phyloP scores from a whole-genome alignment of 805 yeast species.

The Candida tammaniensis region DNA sequence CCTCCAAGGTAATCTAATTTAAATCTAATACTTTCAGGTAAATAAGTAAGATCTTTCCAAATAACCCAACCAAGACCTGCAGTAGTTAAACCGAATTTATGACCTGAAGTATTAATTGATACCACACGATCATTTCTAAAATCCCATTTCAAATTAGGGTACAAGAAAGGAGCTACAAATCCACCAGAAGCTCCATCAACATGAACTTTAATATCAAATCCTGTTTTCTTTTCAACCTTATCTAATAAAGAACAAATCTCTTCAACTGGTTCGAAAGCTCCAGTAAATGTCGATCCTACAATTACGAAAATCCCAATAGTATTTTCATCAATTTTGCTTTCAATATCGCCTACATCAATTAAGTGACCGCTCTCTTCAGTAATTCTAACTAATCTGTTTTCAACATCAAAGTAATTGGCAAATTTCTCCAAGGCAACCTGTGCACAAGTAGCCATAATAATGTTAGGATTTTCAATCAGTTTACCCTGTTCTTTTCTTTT shows the following conservation, averaged over 20 bases:
- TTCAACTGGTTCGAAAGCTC: conserved; percentile 80
- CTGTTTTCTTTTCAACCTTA: conserved; percentile 63
- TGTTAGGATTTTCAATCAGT: conserved; percentile 67
- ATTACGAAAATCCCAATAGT: conserved; percentile 90
- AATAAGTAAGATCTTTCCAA: conserved; percentile 63
- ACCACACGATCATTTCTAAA: conserved; percentile 73
- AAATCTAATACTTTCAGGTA: conserved; percentile 74
- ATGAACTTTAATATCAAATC: conserved; percentile 74
- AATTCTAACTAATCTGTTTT: conserved; percentile 72
- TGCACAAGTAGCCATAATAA: conserved; percentile 88
- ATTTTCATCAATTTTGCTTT: conserved; percentile 76
- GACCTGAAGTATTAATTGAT: conserved; percentile 88
- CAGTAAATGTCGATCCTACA: conserved; percentile 90
- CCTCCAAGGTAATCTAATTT: conserved; percentile 85
- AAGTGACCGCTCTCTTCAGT: conserved; percentile 57
- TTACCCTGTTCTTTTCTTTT: conserved; percentile 58
- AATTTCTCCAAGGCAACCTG: conserved; percentile 94
- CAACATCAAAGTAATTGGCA: conserved; percentile 92
- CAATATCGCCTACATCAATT: conserved; percentile 59
- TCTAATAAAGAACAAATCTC: conserved; percentile 63
- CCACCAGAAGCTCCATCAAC: conserved; percentile 96
- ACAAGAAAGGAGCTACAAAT: conserved; percentile 79
- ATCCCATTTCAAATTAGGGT: conserved; percentile 81
- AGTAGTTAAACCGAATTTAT: conserved; percentile 85
- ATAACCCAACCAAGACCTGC: conserved; percentile 94